Evolutionary conservation across 1,284 basidiomycete genomes (phyloP), one percentile per base, ranked within the genome.

Genomic region (Irpex sp.): DNA sequence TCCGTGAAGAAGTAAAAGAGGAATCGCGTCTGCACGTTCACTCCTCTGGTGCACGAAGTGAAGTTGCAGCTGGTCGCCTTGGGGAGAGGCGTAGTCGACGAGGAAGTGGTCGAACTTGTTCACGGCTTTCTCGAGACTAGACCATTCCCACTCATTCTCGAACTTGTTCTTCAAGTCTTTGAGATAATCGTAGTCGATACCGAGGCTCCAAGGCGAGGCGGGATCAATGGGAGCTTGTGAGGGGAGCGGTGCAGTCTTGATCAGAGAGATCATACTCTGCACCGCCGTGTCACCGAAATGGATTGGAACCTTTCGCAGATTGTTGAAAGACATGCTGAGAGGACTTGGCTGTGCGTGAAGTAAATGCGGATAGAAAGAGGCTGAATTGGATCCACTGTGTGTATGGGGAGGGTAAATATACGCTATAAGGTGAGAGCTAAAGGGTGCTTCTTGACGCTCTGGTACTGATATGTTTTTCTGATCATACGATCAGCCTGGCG

Each of bases 11-110:
- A 67, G 44, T 5, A 67, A 26, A 31, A 67, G 54, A n/a, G 66
- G 66, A 13, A 66, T 59, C 4, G 66, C 66, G 48, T 67, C 66
- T 8, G 51, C 38, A 11, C 65, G 34, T 15, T 55, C 2, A 19
- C 65, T 64, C 54, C 48, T 55, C 9, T 64, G 57, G 49, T 67
- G 62, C 2, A 67, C 64, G 61, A 62, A 67, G 48, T 67, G 66
- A 26, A 67, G 9, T 5, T 31, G 60, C 13, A 67, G 57, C 2
- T 57, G 31, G 49, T 67, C 66, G 2, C 34, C 54, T 31, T 56
- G 9, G 21, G 21, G 7, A 56, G 54, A 34, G n/a, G 54, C 19
- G 57, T 66, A 63, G 40, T 40, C 6, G 11, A 64, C 65, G 15
- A 49, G 56, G 59, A 52, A 67, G 19, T 66, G 65, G 17, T 62